Evolutionary conservation across 805 yeast genomes (phyloP).

Genomic region (Yarrowia sp.): DNA sequence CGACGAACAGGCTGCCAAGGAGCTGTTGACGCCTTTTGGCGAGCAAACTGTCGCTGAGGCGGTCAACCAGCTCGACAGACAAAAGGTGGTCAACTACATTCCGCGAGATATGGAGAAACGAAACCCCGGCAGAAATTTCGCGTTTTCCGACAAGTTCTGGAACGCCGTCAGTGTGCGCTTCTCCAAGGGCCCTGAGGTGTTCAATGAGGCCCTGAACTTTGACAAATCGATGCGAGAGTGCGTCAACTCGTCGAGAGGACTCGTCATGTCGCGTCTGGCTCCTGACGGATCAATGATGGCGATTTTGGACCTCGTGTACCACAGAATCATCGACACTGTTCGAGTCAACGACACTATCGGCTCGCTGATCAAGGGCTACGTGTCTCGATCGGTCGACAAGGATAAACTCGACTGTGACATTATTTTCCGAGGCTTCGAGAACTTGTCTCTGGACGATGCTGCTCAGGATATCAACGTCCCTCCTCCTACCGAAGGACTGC

Average conservation of each 20-base stretch:
- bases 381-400: conserved; percentile 76
- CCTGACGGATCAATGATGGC: conserved; percentile 69
- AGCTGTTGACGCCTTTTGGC: conserved; percentile 56
- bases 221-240: conserved; percentile 55
- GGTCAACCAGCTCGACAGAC: conserved; percentile 56
- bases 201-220: conserved; percentile 58
- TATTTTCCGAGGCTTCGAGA: conserved; percentile 49
- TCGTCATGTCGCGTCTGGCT: conserved; percentile 59
- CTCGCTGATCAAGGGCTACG: conserved; percentile 63
- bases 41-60: conserved; percentile 60
- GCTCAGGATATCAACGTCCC: conserved; percentile 22
- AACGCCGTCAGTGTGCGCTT: conserved; percentile 53
- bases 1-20: conserved; percentile 56
- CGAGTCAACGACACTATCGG: conserved; percentile 55
- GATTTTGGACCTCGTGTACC: conserved; percentile 62
- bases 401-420: conserved; percentile 71
- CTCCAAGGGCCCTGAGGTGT: conserved; percentile 49
- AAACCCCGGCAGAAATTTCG: conserved; percentile 59
- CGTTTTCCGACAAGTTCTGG: conserved; percentile 62
- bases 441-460: conserved; percentile 22
- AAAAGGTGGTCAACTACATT: conserved; percentile 52
- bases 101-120: conserved; percentile 48
- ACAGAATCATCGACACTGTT: conserved; percentile 53
- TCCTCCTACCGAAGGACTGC: conserved; percentile 39
- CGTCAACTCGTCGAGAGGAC: conserved; percentile 59